A percentile compares a stretch with the other conserved stretches of the same genome.
Evolutionary conservation across 2,329 filamentous ascomycete genomes (phyloP).

Genomic region (Rutstroemia sydowiana): DNA sequence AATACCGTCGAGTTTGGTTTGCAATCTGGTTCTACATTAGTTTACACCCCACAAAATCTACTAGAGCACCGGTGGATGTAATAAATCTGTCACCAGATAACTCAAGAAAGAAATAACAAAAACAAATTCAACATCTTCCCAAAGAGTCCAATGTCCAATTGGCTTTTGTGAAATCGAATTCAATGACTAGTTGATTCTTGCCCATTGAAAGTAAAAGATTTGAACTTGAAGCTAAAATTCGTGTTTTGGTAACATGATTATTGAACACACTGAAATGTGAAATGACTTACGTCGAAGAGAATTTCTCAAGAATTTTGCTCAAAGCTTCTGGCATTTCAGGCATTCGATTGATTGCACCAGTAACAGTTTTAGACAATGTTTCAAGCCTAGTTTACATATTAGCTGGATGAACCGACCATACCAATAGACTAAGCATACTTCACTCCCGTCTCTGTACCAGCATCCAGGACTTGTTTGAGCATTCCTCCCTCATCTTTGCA

Average conservation of each 20-base stretch:
- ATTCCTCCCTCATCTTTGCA: conserved; percentile 18
- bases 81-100: no score
- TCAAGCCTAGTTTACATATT: conserved; percentile 18
- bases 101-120: no score
- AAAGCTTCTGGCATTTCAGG: conserved; percentile 14
- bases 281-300: conserved; percentile 19
- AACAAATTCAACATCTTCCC: neutral
- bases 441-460: conserved; percentile 17
- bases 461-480: conserved; percentile 16
- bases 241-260: no score
- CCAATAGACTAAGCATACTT: conserved; percentile 26
- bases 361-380: conserved; percentile 12
- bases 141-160: neutral
- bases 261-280: no score
- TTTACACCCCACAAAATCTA: neutral
- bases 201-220: neutral
- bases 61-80: no score
- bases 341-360: conserved; percentile 11
- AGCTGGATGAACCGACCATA: neutral
- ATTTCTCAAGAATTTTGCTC: conserved; percentile 19
- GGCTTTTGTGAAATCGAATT: neutral
- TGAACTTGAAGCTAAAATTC: neutral
- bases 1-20: conserved; percentile 12
- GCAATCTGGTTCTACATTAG: conserved; percentile 10
- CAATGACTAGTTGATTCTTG: neutral